Evolutionary conservation across 2,329 filamentous ascomycete genomes (phyloP).

Genomic region (Rhynchosporium secalis): DNA sequence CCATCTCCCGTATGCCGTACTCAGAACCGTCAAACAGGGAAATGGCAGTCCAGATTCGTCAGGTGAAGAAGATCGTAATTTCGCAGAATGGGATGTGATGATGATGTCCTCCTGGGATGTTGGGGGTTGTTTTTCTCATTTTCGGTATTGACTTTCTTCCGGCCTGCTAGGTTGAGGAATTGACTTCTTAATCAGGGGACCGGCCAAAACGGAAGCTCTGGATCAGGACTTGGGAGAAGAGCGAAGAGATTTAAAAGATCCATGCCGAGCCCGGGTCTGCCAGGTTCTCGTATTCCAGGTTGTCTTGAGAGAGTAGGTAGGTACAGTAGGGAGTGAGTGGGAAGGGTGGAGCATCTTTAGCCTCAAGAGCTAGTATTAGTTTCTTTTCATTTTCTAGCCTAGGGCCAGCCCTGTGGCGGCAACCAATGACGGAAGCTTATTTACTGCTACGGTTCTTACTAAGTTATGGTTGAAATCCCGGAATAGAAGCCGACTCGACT

Average conservation of each 20-base stretch:
- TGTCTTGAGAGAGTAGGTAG: neutral
- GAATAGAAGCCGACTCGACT: neutral
- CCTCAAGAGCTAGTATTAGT: neutral
- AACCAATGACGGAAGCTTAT: constrained; percentile 5
- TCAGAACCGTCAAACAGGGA: neutral
- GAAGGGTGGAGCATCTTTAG: too few relatives aligned
- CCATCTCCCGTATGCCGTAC: neutral
- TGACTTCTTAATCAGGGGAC: neutral
- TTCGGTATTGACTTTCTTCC: neutral
- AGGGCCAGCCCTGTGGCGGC: neutral
- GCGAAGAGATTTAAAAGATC: too few relatives aligned
- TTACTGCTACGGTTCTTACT: too few relatives aligned
- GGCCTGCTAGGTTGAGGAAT: too few relatives aligned
- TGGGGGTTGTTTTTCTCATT: neutral
- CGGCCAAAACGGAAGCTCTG: constrained; percentile 8
- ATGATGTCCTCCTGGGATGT: neutral
- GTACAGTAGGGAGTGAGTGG: neutral
- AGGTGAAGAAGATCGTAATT: constrained; percentile 14
- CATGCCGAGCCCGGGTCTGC: too few relatives aligned
- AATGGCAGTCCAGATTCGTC: constrained; percentile 1
- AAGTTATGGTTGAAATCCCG: neutral
- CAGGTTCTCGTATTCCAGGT: neutral
- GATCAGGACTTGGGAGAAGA: neutral
- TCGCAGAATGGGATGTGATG: neutral
- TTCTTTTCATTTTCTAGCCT: neutral